Evolutionary conservation across 176 grass and related monocot genomes (phyloP), one percentile per base, ranked within the genome.

Genomic region (Pontederia crassipes): DNA sequence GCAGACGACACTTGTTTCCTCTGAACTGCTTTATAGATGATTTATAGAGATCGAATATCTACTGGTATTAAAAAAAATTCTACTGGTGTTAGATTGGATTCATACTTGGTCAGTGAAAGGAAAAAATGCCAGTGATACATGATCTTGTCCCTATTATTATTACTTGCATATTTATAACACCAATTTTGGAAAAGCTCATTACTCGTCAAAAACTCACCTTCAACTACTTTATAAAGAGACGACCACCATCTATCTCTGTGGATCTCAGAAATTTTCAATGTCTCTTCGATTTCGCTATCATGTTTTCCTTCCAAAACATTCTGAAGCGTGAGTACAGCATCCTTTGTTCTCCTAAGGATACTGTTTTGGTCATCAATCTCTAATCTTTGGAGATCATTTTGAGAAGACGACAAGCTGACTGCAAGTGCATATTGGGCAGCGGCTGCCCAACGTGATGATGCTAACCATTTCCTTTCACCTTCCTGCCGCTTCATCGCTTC

Each of bases 191-290:
- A 35, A 35, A 35, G 29, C 4, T 35, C 4, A 35, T 2, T 35
- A 35, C 29, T 35, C 4, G 29, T 35, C 3, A 12, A 74, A 48
- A 60, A 1, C 16, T 45, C 90, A 98, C 94, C 88, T 98, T 98
- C 88, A 10, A 98, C 69, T 28, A 98, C 74, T 83, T 77, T 98
- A 81, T 93, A 98, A 63, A 98, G 85, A 48, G 94, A 89, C 16
- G 94, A 93, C 94, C 94, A 98, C 94, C 94, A 98, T 65, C 88
- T 74, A 46, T 89, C 84, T 73, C 74, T 35, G 54, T 87, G 81
- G 64, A 92, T 77, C 54, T 92, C 61, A 56, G 81, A 81, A 45
- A 83, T 79, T 46, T 61, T 72, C 51, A 98, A 77, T 55, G 85
- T 72, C 50, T 92, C 94, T 12, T 93, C 79, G 7, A 98, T 98